A percentile compares a stretch with the other conserved stretches of the same genome.
These are phyloP conservation scores for Medicago ruthenica DNA, from an alignment of 306 rosid genomes.

Conservation along the genomic window DNA sequence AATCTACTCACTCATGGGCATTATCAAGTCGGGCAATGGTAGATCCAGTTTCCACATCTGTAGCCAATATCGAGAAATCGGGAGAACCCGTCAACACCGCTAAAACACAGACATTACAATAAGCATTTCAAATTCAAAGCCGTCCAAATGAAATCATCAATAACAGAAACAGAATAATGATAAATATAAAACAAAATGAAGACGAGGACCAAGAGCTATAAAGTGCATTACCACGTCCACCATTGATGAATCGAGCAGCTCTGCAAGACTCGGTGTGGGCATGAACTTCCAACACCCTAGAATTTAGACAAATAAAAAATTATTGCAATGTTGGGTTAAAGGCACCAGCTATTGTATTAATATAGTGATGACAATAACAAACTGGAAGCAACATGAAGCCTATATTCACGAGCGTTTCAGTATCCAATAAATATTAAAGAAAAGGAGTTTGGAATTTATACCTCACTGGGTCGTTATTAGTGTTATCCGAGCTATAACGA, in stretches of 20 bases:
- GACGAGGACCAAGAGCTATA: background rate
- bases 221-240: slow-evolving; percentile 69
- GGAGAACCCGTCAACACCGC: slow-evolving; percentile 88
- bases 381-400: slow-evolving; percentile 14
- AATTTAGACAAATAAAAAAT: background rate
- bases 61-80: slow-evolving; percentile 77
- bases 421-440: slow-evolving; percentile 16
- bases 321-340: background rate
- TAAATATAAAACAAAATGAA: background rate
- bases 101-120: slow-evolving; percentile 41
- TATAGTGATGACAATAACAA: background rate
- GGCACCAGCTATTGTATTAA: background rate
- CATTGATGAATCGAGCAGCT: slow-evolving; percentile 76
- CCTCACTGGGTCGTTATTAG: slow-evolving; percentile 63
- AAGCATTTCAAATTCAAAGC: slow-evolving; percentile 31
- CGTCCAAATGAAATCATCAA: slow-evolving; percentile 15
- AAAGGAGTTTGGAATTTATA: slow-evolving; percentile 37
- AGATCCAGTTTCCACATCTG: slow-evolving; percentile 89
- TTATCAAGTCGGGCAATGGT: slow-evolving; percentile 70
- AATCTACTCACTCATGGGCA: slow-evolving; percentile 71
- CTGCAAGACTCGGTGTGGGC: slow-evolving; percentile 87
- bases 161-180: background rate
- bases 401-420: background rate
- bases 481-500: slow-evolving; percentile 58
- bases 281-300: slow-evolving; percentile 74